phyloP scores from a whole-genome alignment of 2,329 filamentous ascomycete genomes.

The Pestalotiopsis sp. region DNA sequence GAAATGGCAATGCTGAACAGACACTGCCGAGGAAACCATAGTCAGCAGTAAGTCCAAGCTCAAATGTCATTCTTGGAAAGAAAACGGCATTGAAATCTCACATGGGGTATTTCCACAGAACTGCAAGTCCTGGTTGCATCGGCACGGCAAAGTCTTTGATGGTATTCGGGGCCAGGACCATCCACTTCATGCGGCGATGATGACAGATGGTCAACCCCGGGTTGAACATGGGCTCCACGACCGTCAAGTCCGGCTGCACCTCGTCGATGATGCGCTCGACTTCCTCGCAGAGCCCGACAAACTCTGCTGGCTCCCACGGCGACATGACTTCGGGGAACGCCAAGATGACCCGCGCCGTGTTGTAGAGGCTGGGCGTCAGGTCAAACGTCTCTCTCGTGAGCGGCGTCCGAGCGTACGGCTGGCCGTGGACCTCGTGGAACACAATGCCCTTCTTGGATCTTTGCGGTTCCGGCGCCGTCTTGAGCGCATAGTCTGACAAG shows the following conservation, averaged over 20 bases:
- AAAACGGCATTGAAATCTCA: too few species aligned
- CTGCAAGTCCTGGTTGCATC: neutral
- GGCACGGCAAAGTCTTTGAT: slow-evolving; percentile 34
- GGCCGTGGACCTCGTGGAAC: slow-evolving; percentile 30
- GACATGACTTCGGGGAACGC: slow-evolving; percentile 25
- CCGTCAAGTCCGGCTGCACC: slow-evolving; percentile 40
- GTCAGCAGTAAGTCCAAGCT: too few species aligned
- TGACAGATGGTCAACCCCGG: slow-evolving; percentile 46
- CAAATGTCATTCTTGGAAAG: too few species aligned
- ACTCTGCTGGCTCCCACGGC: slow-evolving; percentile 40
- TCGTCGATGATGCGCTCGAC: slow-evolving; percentile 39
- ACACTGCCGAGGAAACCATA: too few species aligned
- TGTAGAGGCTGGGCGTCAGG: slow-evolving; percentile 33
- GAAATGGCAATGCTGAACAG: slow-evolving; percentile 8
- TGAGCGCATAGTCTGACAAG: slow-evolving; percentile 20
- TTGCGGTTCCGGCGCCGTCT: neutral
- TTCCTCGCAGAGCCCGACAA: slow-evolving; percentile 40
- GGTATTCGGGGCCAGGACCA: slow-evolving; percentile 44
- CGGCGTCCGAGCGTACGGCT: slow-evolving; percentile 21
- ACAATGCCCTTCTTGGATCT: slow-evolving; percentile 12
- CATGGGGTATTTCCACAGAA: slow-evolving; percentile 36
- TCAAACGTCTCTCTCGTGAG: slow-evolving; percentile 22
- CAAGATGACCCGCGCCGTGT: slow-evolving; percentile 31
- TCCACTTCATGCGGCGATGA: slow-evolving; percentile 32
- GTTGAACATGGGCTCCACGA: slow-evolving; percentile 45